Evolutionary conservation across 1,284 basidiomycete species (phyloP), one percentile per base, ranked within the genome.

Genomic region (Lignosus rhinocerotis): DNA sequence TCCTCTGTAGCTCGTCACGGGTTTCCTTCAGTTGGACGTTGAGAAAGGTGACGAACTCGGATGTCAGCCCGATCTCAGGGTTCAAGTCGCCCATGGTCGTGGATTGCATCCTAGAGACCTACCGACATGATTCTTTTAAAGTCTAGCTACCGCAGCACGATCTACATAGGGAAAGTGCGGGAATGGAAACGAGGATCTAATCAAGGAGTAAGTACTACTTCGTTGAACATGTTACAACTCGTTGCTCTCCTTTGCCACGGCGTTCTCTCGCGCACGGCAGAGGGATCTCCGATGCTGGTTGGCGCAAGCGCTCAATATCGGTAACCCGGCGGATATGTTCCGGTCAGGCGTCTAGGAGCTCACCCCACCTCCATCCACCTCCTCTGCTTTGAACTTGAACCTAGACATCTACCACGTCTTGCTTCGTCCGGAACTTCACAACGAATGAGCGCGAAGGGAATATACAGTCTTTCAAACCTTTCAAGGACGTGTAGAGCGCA

Each of bases 311-410:
- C 7, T 10, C 2, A 17, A 17, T 11, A 11, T 42, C 55, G 59
- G 59, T 36, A 52, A 57, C 7, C 38, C 56, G 60, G 60, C 53
- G 60, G 53, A 48, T 58, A 61, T 55, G 60, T 21, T 58, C 60
- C 60, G 60, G 25, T 25, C 25, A 25, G 41, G 38, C 43, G 45
- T 36, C 51, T 42, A 21, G 9, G 6, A 12, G 30, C 50, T 25
- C 52, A 55, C 57, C 57, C 57, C 57, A 36, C 53, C 51, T 53
- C 30, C 44, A 53, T 53, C 34, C n/a, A n/a, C n/a, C 12, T 33
- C 17, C 14, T 31, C 6, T 51, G 25, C 25, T 2, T 4, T 25
- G 25, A 25, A 21, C 36, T 41, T 11, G n/a, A 25, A 2, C 36
- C 30, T 42, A 16, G 8, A 12, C 25, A 30, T 39, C 19, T 46